Evolutionary conservation across 1,284 basidiomycete genomes (phyloP).

Genomic region (Sanguinoderma infundibulare): DNA sequence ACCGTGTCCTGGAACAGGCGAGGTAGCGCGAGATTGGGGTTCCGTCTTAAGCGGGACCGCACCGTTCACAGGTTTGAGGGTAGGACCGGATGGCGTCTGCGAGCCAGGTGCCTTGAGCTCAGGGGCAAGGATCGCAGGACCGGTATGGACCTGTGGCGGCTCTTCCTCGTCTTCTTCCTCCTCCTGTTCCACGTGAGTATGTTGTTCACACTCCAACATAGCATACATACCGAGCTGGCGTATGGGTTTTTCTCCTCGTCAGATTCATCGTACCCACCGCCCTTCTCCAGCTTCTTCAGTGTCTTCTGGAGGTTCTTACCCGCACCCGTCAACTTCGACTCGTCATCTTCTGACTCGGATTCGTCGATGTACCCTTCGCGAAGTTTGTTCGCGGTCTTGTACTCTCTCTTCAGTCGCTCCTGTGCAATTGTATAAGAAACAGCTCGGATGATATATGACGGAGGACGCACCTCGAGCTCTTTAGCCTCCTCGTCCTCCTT

Average conservation of each 20-base stretch:
- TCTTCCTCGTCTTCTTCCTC: conserved; percentile 76
- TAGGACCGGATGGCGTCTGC: conserved; percentile 33
- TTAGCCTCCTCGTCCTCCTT: conserved; percentile 84
- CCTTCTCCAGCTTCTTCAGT: conserved; percentile 74
- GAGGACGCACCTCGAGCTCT: conserved; percentile 72
- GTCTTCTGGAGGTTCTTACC: conserved; percentile 81
- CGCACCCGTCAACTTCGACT: conserved; percentile 63
- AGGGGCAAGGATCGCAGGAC: conserved; percentile 62
- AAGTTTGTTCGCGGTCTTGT: conserved; percentile 75
- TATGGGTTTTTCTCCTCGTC: conserved; percentile 85
- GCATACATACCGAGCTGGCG: conserved; percentile 65
- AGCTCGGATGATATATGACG: not conserved
- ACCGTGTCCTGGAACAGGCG: conserved; percentile 59
- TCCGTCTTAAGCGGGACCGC: conserved; percentile 36
- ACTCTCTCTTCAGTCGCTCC: conserved; percentile 87
- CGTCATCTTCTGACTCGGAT: conserved; percentile 71
- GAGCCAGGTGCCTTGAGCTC: conserved; percentile 39
- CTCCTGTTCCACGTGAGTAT: conserved; percentile 33
- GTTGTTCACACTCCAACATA: not conserved
- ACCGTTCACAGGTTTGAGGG: conserved; percentile 33
- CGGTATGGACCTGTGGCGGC: conserved; percentile 48
- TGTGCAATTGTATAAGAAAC: conserved; percentile 33
- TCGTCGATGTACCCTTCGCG: conserved; percentile 72
- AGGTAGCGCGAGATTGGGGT: conserved; percentile 49
- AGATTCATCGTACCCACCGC: conserved; percentile 80